A percentile compares a stretch with the other conserved stretches of the same genome.
These are phyloP conservation scores for Phytophthora chlamydospora DNA, from an alignment of 352 stramenopile species.

Conservation along the genomic window DNA sequence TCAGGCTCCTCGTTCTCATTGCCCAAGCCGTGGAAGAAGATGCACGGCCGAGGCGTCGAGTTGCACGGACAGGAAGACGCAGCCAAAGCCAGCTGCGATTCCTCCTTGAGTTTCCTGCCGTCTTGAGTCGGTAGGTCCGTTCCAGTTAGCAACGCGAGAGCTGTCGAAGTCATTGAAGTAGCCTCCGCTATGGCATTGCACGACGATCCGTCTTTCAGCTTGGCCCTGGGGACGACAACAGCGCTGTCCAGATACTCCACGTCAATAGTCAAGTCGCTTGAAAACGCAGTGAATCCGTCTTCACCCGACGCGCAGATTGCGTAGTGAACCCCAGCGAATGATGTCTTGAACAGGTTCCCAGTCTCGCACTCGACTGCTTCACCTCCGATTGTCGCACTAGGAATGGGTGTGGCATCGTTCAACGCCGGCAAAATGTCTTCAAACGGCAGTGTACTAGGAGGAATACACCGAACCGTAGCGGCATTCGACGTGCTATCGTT, in stretches of 20 bases:
- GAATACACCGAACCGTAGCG: constrained; percentile 24
- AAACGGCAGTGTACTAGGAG: constrained; percentile 21
- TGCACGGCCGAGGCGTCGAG: constrained; percentile 29
- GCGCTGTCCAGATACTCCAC: constrained; percentile 26
- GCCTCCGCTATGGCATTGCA: constrained; percentile 9
- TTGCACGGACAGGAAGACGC: constrained; percentile 25
- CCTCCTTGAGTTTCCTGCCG: constrained; percentile 11
- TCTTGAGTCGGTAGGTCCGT: constrained; percentile 14
- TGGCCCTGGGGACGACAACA: constrained; percentile 3
- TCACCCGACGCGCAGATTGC: constrained; percentile 29
- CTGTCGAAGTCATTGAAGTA: constrained; percentile 4
- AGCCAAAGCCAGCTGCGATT: constrained; percentile 22
- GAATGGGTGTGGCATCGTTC: constrained; percentile 19
- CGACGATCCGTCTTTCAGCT: constrained; percentile 10
- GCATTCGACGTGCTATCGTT: constrained; percentile 16
- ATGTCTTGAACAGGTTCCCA: constrained; percentile 31
- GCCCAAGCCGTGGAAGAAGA: constrained; percentile 36
- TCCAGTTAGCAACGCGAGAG: constrained; percentile 23
- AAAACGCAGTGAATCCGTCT: constrained; percentile 32
- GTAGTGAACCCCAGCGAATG: constrained; percentile 32
- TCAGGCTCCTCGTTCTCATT: constrained; percentile 28
- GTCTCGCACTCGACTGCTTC: constrained; percentile 27
- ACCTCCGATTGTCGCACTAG: constrained; percentile 10
- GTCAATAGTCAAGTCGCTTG: constrained; percentile 38
- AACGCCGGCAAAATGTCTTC: constrained; percentile 25